Conservation (phyloP, 176 grass and related monocot species). For the Leersia perrieri region DNA sequence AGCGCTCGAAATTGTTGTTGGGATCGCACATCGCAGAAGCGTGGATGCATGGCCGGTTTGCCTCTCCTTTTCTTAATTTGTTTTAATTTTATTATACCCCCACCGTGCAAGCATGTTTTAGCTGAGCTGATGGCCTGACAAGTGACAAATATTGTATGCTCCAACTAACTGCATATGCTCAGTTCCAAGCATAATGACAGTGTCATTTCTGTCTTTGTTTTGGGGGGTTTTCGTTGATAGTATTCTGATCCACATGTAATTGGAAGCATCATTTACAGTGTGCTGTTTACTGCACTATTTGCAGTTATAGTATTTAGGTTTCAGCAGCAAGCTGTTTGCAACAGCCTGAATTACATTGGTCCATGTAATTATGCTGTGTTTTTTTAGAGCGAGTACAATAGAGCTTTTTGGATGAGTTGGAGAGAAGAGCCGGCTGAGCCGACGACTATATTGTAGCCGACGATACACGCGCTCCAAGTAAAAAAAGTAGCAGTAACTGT, state of each 20-base stretch:
- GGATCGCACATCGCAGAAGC: constrained; percentile 27
- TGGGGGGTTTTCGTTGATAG: no score
- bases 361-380: not conserved
- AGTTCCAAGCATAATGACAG: not conserved
- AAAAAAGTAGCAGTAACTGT: no score
- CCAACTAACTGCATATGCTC: not conserved
- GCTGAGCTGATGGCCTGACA: not conserved
- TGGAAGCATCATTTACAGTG: not conserved
- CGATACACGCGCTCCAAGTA: no score
- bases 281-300: not conserved
- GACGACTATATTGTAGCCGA: no score
- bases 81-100: not conserved
- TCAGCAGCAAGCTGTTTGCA: not conserved
- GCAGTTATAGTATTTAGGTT: not conserved
- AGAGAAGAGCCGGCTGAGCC: no score
- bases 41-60: constrained; percentile 4
- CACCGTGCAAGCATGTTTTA: not conserved
- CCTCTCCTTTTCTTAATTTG: not conserved
- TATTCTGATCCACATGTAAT: not conserved
- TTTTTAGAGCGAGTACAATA: no score
- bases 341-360: no score
- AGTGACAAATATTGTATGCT: not conserved
- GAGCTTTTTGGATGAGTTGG: no score
- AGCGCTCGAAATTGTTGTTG: not conserved
- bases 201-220: not conserved